Base-by-base conservation (phyloP, 2,329 filamentous ascomycete species). In the Aspergillus ibericus region DNA sequence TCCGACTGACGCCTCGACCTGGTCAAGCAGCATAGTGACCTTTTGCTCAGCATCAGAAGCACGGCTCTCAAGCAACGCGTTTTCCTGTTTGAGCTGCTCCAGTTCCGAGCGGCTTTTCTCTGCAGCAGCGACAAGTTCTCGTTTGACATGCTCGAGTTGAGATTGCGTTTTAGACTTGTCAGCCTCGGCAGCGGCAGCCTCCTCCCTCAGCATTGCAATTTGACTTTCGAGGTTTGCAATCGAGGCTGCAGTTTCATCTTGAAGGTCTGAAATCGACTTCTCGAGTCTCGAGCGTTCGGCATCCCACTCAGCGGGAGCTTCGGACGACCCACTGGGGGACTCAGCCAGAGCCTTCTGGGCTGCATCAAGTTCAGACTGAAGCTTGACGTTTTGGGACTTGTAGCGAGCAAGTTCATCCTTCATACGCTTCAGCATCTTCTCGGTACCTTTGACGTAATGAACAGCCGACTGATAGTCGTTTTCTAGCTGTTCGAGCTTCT, bases 391-490 rank as follows among this genome's bases (percentile, higher is more conserved):
- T 61, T 95, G 90, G 12, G 86, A 79, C 82, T 98, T 98, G 78
- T 96, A 95, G 58, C 92, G 91, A 55, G 89, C 83, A n/a, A 99
- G 82, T 77, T 99, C 95, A 70, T 97, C 92, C 80, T 98, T 98
- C 83, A 99, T 93, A 75, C 96, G 93, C 77, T 95, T 93, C 50
- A 99, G 85, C 92, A 99, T 97, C 83, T 97, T 98, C 77, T 99
- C 95, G 1, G 95, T 98, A 59, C 95, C 95, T 77, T 96, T 96
- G 66, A 99, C 91, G 71, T 99, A 99, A 76, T 97, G 95, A 51
- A 98, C 93, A 15, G 95, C 93, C 42, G 95, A 96, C 75, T 97
- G 92, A 73, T 99, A 97, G 74, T 99, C 95, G 72, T 93, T 96
- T 77, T 98, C 93, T 32, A 99, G 86, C 72, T 96, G 93, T 59